Evolutionary conservation across 257 asterid genomes (phyloP).

Genomic region (Avicennia marina): DNA sequence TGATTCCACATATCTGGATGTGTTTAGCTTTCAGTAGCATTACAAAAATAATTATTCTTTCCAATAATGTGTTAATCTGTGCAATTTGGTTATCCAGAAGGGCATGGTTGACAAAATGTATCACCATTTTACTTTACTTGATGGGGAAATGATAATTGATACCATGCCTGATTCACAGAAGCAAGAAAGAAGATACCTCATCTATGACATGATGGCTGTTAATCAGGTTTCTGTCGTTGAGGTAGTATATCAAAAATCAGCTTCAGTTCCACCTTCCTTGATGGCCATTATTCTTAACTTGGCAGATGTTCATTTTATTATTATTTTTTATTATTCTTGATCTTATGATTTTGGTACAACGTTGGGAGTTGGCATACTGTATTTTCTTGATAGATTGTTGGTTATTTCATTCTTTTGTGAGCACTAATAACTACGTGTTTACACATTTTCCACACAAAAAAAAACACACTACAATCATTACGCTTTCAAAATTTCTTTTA

Average conservation of each 20-base stretch:
- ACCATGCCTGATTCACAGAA: conserved; percentile 74
- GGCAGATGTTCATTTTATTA: background rate
- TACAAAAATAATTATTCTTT: conserved; percentile 8
- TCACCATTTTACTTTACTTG: conserved; percentile 94
- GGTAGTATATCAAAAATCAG: conserved; percentile 39
- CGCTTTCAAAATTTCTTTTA: no score
- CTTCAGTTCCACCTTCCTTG: conserved; percentile 1
- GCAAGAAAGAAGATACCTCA: conserved; percentile 90
- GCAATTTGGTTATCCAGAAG: conserved; percentile 39
- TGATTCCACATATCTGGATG: conserved; percentile 10
- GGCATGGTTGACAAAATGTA: conserved; percentile 47
- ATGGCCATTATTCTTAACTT: background rate
- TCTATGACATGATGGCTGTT: conserved; percentile 95
- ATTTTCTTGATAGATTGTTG: background rate
- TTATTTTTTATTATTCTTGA: no score
- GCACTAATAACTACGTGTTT: no score
- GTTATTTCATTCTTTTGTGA: no score
- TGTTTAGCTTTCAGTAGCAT: conserved; percentile 12
- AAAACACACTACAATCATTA: no score
- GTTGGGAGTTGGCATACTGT: conserved; percentile 1
- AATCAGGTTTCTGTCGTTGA: conserved; percentile 70
- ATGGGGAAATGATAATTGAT: conserved; percentile 98
- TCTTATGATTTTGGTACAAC: background rate
- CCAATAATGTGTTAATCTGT: conserved; percentile 4
- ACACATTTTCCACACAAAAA: no score